Evolutionary conservation across 1,284 basidiomycete genomes (phyloP).

Genomic region (Flammula alnicola): DNA sequence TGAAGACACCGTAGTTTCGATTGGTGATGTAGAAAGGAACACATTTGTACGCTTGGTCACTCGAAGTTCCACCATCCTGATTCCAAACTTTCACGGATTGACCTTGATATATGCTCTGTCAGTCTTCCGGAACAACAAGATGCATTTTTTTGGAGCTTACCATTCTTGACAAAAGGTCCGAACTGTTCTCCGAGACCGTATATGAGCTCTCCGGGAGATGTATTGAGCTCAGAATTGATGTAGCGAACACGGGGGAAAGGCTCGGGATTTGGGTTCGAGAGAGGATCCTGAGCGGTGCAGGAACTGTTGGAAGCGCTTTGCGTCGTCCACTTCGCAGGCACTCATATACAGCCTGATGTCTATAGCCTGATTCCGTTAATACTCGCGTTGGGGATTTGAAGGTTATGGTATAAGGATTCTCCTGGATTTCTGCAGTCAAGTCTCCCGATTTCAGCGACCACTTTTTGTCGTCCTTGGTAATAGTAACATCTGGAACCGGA

Average conservation of each 20-base stretch:
- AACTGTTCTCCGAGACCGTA: conserved; percentile 80
- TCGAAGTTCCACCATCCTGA: conserved; percentile 71
- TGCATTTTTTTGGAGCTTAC: conserved; percentile 34
- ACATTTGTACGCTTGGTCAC: conserved; percentile 77
- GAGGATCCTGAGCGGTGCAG: conserved; percentile 58
- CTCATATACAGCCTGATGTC: conserved; percentile 69
- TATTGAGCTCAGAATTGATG: conserved; percentile 69
- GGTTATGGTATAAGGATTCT: conserved; percentile 64
- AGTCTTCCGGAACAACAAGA: background rate
- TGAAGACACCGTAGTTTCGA: conserved; percentile 74
- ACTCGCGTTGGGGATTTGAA: conserved; percentile 56
- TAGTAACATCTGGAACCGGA: conserved; percentile 46
- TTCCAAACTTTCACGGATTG: conserved; percentile 74
- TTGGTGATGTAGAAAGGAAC: conserved; percentile 76
- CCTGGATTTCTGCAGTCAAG: conserved; percentile 55
- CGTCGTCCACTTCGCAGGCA: conserved; percentile 67
- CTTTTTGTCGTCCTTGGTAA: conserved; percentile 41
- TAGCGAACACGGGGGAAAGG: conserved; percentile 57
- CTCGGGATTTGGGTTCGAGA: conserved; percentile 59
- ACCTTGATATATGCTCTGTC: conserved; percentile 38
- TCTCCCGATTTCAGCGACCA: conserved; percentile 48
- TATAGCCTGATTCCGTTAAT: conserved; percentile 60
- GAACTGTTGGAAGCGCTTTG: conserved; percentile 63
- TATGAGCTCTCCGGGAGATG: conserved; percentile 72
- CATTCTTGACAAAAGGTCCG: conserved; percentile 77